Percentiles rank a stretch among this genome's conserved stretches.
These are phyloP conservation scores for Schizochytrium sp. DNA, from an alignment of 108 stramenopile genomes.

Conservation along the genomic window DNA sequence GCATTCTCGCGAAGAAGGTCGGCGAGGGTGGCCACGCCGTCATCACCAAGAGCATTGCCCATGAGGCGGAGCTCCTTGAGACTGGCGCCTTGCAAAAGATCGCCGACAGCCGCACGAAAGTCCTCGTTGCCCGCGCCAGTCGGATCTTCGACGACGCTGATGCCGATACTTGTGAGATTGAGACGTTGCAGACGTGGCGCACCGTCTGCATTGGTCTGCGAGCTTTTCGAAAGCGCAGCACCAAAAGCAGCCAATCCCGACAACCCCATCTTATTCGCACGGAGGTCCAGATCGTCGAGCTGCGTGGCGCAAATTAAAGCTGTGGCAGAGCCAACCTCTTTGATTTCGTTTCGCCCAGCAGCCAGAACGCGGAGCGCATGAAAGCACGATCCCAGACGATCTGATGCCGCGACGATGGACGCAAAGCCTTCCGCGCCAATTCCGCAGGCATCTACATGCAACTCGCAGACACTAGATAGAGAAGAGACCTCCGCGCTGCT, in stretches of 20 bases:
- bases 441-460: background rate
- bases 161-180: background rate
- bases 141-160: background rate
- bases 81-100: background rate
- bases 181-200: background rate
- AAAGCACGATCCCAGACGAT: background rate
- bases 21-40: background rate
- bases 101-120: background rate
- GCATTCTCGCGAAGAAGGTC: constrained; percentile 26
- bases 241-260: background rate
- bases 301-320: background rate
- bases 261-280: background rate
- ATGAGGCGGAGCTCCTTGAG: constrained; percentile 27
- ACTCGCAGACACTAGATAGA: background rate
- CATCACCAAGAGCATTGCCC: constrained; percentile 23
- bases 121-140: background rate
- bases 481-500: too few species aligned
- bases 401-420: background rate
- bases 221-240: background rate
- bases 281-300: background rate
- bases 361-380: background rate
- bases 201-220: background rate
- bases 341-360: background rate
- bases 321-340: background rate
- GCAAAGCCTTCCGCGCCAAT: background rate